A percentile compares a stretch with the other conserved stretches of the same genome.
phyloP scores from a whole-genome alignment of 345 rosid species.

The Geranium rotundifolium region DNA sequence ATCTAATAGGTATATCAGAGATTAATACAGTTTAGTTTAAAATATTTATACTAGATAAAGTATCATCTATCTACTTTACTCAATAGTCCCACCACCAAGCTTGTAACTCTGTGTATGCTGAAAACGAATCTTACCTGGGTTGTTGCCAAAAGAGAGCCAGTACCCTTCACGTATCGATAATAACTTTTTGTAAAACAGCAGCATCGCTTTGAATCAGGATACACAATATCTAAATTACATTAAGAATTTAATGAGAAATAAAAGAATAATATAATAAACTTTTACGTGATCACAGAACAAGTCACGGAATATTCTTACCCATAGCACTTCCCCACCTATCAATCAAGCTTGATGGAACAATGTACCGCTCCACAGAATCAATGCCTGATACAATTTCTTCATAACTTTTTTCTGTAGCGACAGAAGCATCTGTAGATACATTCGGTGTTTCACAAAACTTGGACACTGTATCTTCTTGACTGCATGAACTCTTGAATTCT shows the following conservation, averaged over 20 bases:
- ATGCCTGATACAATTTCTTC: slow-evolving; percentile 20
- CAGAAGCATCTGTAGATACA: slow-evolving; percentile 16
- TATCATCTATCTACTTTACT: no score
- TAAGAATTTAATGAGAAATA: slow-evolving; percentile 12
- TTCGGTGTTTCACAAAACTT: slow-evolving; percentile 8
- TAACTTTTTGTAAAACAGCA: slow-evolving; percentile 98
- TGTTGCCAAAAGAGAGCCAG: slow-evolving; percentile 88
- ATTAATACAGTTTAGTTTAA: no score
- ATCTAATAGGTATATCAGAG: no score
- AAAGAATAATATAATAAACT: slow-evolving; percentile 2
- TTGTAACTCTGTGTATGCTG: background rate
- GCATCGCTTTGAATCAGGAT: slow-evolving; percentile 79
- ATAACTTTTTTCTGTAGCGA: slow-evolving; percentile 18
- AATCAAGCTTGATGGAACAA: slow-evolving; percentile 58
- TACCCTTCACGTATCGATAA: slow-evolving; percentile 84
- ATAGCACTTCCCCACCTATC: slow-evolving; percentile 96
- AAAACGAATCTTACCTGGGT: slow-evolving; percentile 35
- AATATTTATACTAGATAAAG: no score
- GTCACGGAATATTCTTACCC: slow-evolving; percentile 52
- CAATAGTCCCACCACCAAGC: background rate
- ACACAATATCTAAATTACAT: slow-evolving; percentile 53
- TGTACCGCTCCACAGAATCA: slow-evolving; percentile 31
- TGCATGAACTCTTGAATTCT: slow-evolving; percentile 26
- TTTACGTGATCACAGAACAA: slow-evolving; percentile 7
- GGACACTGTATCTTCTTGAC: slow-evolving; percentile 19